These are phyloP conservation scores for Cenchrus americanus DNA, from an alignment of 176 grass and related monocot species.

Conservation along the genomic window DNA sequence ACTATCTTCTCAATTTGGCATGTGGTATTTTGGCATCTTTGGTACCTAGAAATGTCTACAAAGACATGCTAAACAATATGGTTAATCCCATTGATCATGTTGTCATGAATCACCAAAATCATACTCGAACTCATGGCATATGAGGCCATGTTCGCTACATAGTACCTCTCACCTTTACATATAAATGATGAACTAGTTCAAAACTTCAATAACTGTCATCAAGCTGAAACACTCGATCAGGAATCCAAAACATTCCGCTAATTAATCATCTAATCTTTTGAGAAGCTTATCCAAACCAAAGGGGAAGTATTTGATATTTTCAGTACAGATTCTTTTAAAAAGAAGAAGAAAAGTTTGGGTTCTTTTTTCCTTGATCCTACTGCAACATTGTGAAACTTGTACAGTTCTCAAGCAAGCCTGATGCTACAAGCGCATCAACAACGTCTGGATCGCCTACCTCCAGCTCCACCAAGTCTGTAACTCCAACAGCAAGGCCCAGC, in stretches of 20 bases:
- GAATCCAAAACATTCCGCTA: constrained; percentile 13
- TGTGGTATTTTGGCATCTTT: no score
- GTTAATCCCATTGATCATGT: no score
- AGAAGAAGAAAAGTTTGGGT: neutral
- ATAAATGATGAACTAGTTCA: neutral
- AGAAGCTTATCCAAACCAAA: neutral
- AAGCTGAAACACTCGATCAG: neutral
- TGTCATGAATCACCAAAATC: no score
- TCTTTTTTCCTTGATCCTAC: neutral
- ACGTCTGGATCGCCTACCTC: constrained; percentile 41
- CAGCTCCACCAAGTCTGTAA: constrained; percentile 36
- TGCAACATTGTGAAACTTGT: constrained; percentile 11
- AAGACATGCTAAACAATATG: no score
- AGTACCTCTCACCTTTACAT: neutral
- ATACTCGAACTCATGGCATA: no score
- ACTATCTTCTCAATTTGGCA: no score
- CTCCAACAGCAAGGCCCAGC: constrained; percentile 37
- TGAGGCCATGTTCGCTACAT: no score
- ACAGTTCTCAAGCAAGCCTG: constrained; percentile 45
- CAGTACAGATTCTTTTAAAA: no score
- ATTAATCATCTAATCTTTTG: neutral
- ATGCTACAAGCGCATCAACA: constrained; percentile 16
- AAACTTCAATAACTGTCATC: neutral
- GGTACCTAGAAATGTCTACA: no score
- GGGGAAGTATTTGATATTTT: no score